These are phyloP conservation scores for Entophlyctis luteolus DNA, from an alignment of 192 early-diverging fungal genomes.

Conservation along the genomic window DNA sequence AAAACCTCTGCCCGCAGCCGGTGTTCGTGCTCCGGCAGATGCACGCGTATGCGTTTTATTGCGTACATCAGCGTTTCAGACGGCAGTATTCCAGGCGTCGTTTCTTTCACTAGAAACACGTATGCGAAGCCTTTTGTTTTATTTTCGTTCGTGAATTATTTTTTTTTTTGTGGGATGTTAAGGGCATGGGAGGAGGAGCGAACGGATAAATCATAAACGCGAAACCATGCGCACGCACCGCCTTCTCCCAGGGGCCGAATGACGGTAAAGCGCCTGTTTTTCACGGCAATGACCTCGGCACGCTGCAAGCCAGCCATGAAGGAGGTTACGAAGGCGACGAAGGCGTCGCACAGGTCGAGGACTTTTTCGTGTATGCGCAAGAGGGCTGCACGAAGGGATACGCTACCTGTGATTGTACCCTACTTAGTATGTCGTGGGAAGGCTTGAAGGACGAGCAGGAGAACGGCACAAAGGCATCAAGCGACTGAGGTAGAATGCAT, in stretches of 20 bases:
- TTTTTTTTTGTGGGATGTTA: too few relatives aligned
- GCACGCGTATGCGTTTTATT: slow-evolving; percentile 43
- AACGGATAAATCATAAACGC: not conserved
- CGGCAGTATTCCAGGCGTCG: not conserved
- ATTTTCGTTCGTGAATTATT: too few relatives aligned
- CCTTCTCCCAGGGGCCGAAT: slow-evolving; percentile 41
- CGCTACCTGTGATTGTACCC: not conserved
- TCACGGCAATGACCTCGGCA: slow-evolving; percentile 6
- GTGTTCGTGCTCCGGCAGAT: slow-evolving; percentile 49
- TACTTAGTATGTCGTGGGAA: too few relatives aligned
- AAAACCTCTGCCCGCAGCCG: slow-evolving; percentile 39
- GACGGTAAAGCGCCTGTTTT: slow-evolving; percentile 7
- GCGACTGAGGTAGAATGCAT: too few relatives aligned
- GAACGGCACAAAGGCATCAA: too few relatives aligned
- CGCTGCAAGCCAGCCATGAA: slow-evolving; percentile 16
- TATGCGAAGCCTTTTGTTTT: slow-evolving; percentile 38
- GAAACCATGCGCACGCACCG: slow-evolving; percentile 9
- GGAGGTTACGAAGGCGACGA: slow-evolving; percentile 17
- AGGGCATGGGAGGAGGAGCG: not conserved
- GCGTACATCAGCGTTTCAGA: slow-evolving; percentile 29
- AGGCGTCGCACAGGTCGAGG: not conserved
- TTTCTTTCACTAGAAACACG: slow-evolving; percentile 46
- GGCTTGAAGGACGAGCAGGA: too few relatives aligned
- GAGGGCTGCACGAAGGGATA: not conserved
- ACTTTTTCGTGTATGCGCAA: not conserved